phyloP scores from a whole-genome alignment of 1,139 yeast genomes.

The Kurtzmaniella quercitrusa region DNA sequence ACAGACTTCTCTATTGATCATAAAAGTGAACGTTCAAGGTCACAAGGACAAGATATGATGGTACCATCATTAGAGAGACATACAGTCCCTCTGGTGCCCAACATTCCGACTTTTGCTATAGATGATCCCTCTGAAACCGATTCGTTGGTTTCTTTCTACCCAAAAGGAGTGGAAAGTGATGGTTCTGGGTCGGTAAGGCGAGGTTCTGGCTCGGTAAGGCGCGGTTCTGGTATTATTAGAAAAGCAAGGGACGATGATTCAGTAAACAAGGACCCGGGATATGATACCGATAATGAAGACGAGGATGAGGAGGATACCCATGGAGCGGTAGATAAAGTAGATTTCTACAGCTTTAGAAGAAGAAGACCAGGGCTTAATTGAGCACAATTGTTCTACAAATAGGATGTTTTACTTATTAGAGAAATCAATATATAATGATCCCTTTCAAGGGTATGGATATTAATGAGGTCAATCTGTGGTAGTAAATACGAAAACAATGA shows the following conservation, averaged over 20 bases:
- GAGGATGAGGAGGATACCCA: slow-evolving; percentile 4
- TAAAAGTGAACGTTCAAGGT: not conserved
- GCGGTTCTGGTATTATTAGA: not conserved
- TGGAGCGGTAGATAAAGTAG: not conserved
- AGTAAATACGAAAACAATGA: too few species aligned
- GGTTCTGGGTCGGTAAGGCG: slow-evolving; percentile 4
- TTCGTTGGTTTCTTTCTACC: slow-evolving; percentile 1
- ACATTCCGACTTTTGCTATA: slow-evolving; percentile 1
- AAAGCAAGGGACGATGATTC: slow-evolving; percentile 5
- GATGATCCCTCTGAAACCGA: slow-evolving; percentile 2
- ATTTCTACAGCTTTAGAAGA: slow-evolving; percentile 6
- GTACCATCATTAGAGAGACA: not conserved
- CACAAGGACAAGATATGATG: not conserved
- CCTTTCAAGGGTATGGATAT: too few species aligned
- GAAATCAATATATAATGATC: too few species aligned
- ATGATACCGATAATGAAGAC: slow-evolving; percentile 7
- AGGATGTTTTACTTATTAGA: too few species aligned
- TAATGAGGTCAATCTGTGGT: too few species aligned
- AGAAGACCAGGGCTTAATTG: not conserved
- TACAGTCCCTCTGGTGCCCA: not conserved
- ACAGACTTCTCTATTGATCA: not conserved
- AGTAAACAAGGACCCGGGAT: slow-evolving; percentile 5
- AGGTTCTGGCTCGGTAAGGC: slow-evolving; percentile 2
- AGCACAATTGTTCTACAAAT: not conserved
- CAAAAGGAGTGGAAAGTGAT: not conserved